Evolutionary conservation across 352 stramenopile genomes (phyloP).

Genomic region (Globisporangium megalacanthum): DNA sequence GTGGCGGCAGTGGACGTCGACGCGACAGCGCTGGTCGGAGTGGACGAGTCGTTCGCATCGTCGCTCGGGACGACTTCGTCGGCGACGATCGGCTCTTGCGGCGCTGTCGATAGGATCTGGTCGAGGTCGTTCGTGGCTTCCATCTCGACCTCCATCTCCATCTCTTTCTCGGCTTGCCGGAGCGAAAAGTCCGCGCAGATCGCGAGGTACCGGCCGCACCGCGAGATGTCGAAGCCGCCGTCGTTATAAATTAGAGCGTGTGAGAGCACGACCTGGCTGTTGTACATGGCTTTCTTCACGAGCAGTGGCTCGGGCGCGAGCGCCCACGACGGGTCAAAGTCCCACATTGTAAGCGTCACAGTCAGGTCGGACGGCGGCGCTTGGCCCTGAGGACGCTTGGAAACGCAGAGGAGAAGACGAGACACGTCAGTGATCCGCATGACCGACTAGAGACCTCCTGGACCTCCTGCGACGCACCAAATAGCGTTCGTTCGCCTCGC

Average conservation of each 20-base stretch:
- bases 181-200: conserved; percentile 94
- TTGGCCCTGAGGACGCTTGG: conserved; percentile 67
- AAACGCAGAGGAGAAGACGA: conserved; percentile 1
- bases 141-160: conserved; percentile 73
- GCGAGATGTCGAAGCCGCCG: conserved; percentile 96
- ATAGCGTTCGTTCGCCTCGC: conserved; percentile 90
- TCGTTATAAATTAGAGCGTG: conserved; percentile 97
- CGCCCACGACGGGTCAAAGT: conserved; percentile 89
- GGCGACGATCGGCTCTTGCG: conserved; percentile 41
- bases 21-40: conserved; percentile 15
- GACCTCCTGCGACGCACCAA: conserved; percentile 32
- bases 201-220: conserved; percentile 91
- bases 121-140: conserved; percentile 71
- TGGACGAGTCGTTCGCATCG: conserved; percentile 58
- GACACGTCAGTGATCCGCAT: not conserved
- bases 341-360: conserved; percentile 93
- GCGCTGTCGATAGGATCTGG: conserved; percentile 58
- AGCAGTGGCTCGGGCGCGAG: conserved; percentile 62
- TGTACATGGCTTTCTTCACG: conserved; percentile 82
- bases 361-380: conserved; percentile 82
- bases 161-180: conserved; percentile 83
- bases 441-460: conserved; percentile 1
- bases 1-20: not conserved
- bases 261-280: conserved; percentile 79
- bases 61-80: conserved; percentile 55